These are phyloP conservation scores for Echinochloa phyllopogon DNA, from an alignment of 176 grass and related monocot genomes.

Conservation along the genomic window DNA sequence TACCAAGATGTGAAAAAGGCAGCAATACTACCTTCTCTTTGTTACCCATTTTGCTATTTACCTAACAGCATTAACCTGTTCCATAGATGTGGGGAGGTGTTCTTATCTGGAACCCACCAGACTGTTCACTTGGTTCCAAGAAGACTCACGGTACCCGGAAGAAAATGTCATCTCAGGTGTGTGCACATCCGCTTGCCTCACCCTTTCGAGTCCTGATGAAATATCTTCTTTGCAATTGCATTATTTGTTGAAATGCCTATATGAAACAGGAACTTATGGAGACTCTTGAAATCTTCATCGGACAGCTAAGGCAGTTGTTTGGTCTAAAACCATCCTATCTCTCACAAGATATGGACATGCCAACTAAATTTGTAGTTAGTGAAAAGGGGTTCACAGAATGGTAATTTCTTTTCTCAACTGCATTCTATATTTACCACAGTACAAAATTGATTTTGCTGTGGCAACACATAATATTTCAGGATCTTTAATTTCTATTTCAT, in stretches of 20 bases:
- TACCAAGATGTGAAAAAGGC: background rate
- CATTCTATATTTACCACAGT: constrained; percentile 5
- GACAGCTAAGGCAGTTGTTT: constrained; percentile 90
- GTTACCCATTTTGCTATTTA: constrained; percentile 41
- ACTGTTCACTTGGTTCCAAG: constrained; percentile 59
- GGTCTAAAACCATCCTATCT: constrained; percentile 76
- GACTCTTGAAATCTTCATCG: constrained; percentile 82
- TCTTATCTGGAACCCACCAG: constrained; percentile 87
- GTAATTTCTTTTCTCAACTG: constrained; percentile 52
- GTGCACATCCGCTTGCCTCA: constrained; percentile 23
- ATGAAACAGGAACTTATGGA: constrained; percentile 90
- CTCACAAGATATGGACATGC: constrained; percentile 42
- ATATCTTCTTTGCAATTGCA: constrained; percentile 29
- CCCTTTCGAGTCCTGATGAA: constrained; percentile 16
- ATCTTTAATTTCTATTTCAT: constrained; percentile 7
- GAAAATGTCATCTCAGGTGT: constrained; percentile 77
- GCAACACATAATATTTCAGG: background rate
- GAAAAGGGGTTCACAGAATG: constrained; percentile 91
- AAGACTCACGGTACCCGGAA: constrained; percentile 29
- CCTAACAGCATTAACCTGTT: constrained; percentile 30
- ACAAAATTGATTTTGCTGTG: background rate
- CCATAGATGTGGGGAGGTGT: constrained; percentile 98
- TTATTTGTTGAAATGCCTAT: constrained; percentile 33
- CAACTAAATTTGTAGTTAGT: constrained; percentile 74
- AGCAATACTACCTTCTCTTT: background rate